Base-by-base conservation (phyloP, 192 early-diverging fungal species). In the Spinellus fusiger region DNA sequence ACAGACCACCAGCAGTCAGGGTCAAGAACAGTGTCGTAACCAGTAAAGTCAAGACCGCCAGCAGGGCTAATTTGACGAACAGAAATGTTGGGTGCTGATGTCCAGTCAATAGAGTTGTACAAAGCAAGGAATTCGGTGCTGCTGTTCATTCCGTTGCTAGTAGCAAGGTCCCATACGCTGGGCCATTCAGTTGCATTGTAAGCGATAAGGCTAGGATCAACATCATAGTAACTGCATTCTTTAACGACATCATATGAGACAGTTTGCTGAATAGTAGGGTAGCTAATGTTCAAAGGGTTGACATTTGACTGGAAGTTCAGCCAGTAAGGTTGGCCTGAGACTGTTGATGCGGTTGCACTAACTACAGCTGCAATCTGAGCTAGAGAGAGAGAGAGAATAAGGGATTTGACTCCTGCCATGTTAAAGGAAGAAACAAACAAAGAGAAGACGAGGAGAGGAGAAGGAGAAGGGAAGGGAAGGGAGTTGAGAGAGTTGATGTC, bases 1-100 rank as follows among this genome's bases (percentile, higher is more conserved):
- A 61, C 64, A 25, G 76, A 71, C 76, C 76, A 77, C 71, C 69
- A 63, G 56, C 76, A 77, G 34, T 66, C 61, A n/a, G 65, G 38
- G 46, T 56, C 50, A 6, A n/a, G 28, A 23, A 25, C 28, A 22
- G 49, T 40, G 28, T 32, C 34, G 53, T 54, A 60, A 23, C 47
- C 23, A 32, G 52, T 56, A 38, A 64, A 52, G 37, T 70, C 66
- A 28, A 61, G 54, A 57, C 66, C 64, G 10, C 54, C 57, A 49
- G 54, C 53, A 23, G 55, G 22, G 40, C 54, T 65, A 13, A 44
- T 28, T 26, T 54, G 72, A 23, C 54, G 64, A 23, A 76, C 49
- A 4, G 66, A 47, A 44, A 69, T 62, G 18, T 22, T 47, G 27
- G 75, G 75, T 27, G 61, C 70, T 13, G 58, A 62, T 54, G 64